Evolutionary conservation across 441 rosid genomes (phyloP), one percentile per base, ranked within the genome.

Genomic region (Euphorbia schlechtendalii): DNA sequence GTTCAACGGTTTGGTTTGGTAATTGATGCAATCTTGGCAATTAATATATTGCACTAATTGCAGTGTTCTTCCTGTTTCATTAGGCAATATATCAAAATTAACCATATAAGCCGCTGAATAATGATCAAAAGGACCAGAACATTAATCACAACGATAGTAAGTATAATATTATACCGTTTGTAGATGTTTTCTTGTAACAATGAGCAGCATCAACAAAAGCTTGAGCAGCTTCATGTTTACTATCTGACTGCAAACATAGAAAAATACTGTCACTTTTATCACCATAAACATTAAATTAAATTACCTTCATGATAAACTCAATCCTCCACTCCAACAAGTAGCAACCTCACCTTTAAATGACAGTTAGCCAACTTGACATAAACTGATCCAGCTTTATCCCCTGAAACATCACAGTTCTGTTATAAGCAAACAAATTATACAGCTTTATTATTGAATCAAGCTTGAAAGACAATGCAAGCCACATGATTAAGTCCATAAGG

Each of bases 171-270:
- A 60, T 82, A 90, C 99, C 99, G 64, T 58, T 92, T 30, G 87
- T 71, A 61, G 82, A 56, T n/a, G 86, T 88, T 76, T 89, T 92
- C 96, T 92, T 92, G 76, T 88, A 95, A 83, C 95, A 86, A 68
- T 92, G 88, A 67, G 92, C 96, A 77, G 96, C 98, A 72, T 88
- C 95, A 54, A 86, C 95, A 77, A 78, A 89, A 61, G 98, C 94
- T 46, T 85, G 87, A 45, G 98, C 98, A 67, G 90, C 88, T 83
- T 95, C 99, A 73, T 95, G 98, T 71, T 88, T 88, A 90, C 98
- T 88, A 46, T 92, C 97, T 64, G 78, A 69, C 99, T 95, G 80
- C 66, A 77, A 32, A n/a, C n/a, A n/a, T n/a, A n/a, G n/a, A n/a
- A n/a, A n/a, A n/a, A n/a, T n/a, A n/a, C n/a, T n/a, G n/a, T n/a